These are phyloP conservation scores for Zygotorulaspora mrakii DNA, from an alignment of 1,139 yeast genomes.

Conservation along the genomic window DNA sequence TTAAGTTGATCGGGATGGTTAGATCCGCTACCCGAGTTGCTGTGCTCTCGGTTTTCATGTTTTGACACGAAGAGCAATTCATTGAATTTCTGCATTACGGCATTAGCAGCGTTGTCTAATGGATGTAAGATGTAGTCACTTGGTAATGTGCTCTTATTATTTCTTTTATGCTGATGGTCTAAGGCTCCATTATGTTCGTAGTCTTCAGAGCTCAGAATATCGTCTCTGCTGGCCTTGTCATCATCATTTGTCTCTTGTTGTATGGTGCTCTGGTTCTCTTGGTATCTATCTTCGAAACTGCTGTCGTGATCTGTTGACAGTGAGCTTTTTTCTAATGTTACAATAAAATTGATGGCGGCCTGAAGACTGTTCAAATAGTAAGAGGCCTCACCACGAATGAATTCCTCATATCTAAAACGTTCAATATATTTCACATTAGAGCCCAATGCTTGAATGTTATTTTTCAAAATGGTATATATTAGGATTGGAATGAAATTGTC, in stretches of 20 bases:
- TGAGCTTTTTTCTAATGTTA: slow-evolving; percentile 53
- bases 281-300: slow-evolving; percentile 50
- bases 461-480: slow-evolving; percentile 71
- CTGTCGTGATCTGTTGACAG: slow-evolving; percentile 63
- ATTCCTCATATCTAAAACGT: slow-evolving; percentile 69
- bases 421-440: slow-evolving; percentile 85
- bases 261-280: slow-evolving; percentile 30
- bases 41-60: too few relatives aligned
- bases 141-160: slow-evolving; percentile 10
- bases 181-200: not conserved
- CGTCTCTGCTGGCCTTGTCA: not conserved
- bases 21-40: not conserved
- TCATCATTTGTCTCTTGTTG: slow-evolving; percentile 1
- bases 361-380: slow-evolving; percentile 84
- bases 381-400: slow-evolving; percentile 82
- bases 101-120: slow-evolving; percentile 33
- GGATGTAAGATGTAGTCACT: slow-evolving; percentile 26
- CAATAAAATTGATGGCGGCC: slow-evolving; percentile 77
- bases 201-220: too few relatives aligned
- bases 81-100: slow-evolving; percentile 27
- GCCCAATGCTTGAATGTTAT: slow-evolving; percentile 58
- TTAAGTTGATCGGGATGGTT: slow-evolving; percentile 15
- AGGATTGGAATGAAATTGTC: slow-evolving; percentile 87
- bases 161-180: not conserved
- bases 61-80: slow-evolving; percentile 24